Evolutionary conservation across 768 basidiomycete genomes (phyloP), one percentile per base, ranked within the genome.

Genomic region (Tulasnella sp.): DNA sequence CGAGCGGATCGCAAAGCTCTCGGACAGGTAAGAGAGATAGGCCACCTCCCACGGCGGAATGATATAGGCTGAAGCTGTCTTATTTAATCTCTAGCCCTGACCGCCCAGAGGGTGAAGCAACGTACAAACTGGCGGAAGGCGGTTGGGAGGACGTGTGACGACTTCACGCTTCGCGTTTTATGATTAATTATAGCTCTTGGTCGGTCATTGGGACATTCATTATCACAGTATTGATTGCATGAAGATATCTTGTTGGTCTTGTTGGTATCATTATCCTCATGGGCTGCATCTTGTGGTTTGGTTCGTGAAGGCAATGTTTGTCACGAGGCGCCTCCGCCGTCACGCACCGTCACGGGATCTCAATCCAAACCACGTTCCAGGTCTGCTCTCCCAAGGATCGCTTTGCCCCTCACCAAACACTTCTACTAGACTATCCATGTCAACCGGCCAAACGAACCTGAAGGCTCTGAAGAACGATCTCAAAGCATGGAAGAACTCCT

Each of bases 111-210:
- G 93, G 92, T 81, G 93, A 95, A 83, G 93, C 94, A 9, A 93
- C 93, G 3, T 95, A 95, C 83, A 95, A 94, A 82, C 85, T 95
- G 37, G 93, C 94, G 80, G 93, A 94, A 85, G 93, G 93, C 49
- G 93, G 93, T 38, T 95, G 93, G 93, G 87, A 89, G 25, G 93
- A 95, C 81, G 89, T 94, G 77, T 95, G 82, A 89, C 38, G 58
- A 29, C 29, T 25, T 64, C 15, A n/a, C 19, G 22, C 49, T 19
- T 17, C 1, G 22, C 14, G 58, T 64, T 25, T 11, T 14, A 19
- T 64, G 12, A 31, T 64, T 14, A 64, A n/a, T 17, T 22, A 34
- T 34, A 25, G 25, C 1, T 64, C 15, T 25, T 64, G 58, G 58
- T 64, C 58, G 58, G 45, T 49, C 25, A 25, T 14, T 34, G 14